A percentile compares a stretch with the other conserved stretches of the same genome.
Conservation (phyloP, 805 yeast species). For the Wickerhamiella azyma region DNA sequence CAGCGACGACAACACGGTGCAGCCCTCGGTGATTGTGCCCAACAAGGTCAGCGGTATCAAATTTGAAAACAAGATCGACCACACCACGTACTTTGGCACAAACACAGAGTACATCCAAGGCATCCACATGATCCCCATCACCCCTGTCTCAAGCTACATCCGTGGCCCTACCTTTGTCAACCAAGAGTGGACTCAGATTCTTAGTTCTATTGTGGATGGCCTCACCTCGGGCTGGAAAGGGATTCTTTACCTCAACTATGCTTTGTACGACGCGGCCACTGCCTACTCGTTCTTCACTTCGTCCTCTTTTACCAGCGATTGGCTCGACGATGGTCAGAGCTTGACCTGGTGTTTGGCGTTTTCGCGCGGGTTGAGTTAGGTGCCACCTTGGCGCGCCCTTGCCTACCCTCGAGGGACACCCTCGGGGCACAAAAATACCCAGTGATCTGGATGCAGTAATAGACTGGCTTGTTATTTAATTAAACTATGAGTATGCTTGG, state of each 20-base stretch:
- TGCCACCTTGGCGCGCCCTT: not conserved
- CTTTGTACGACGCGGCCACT: constrained; percentile 49
- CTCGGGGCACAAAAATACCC: too few relatives aligned
- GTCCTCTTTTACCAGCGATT: constrained; percentile 33
- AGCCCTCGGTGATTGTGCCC: constrained; percentile 37
- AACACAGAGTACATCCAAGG: constrained; percentile 56
- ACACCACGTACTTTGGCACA: constrained; percentile 58
- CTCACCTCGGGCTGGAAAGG: constrained; percentile 55
- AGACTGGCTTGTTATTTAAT: too few relatives aligned
- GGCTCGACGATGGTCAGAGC: constrained; percentile 69
- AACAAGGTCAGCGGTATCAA: constrained; percentile 58
- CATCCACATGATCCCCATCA: constrained; percentile 63
- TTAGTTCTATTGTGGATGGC: constrained; percentile 29
- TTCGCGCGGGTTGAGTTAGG: constrained; percentile 28
- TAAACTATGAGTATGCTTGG: not conserved
- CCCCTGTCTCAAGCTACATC: constrained; percentile 45
- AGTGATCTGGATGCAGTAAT: too few relatives aligned
- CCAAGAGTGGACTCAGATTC: constrained; percentile 45
- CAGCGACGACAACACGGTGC: constrained; percentile 33
- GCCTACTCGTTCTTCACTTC: constrained; percentile 48
- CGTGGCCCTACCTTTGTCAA: constrained; percentile 38
- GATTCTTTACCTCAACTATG: constrained; percentile 51
- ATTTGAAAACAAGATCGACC: constrained; percentile 59
- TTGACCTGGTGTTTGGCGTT: constrained; percentile 72
- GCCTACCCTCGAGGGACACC: too few relatives aligned